These are phyloP conservation scores for Cyberlindnera mrakii DNA, from an alignment of 805 yeast species.

Conservation along the genomic window DNA sequence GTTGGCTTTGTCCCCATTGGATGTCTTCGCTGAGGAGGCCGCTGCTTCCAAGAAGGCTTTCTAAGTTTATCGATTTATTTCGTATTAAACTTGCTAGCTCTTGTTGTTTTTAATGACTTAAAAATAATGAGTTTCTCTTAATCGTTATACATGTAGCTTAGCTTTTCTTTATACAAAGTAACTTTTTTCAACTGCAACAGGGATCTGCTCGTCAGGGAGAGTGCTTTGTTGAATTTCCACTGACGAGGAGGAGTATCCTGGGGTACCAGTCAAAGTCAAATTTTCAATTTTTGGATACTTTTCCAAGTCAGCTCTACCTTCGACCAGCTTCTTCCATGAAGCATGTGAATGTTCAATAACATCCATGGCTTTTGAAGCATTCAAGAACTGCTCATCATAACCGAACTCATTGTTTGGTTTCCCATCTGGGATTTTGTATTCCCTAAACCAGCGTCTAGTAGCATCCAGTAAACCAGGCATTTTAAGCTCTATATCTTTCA, in stretches of 20 bases:
- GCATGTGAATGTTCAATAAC: conserved; percentile 58
- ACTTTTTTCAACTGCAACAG: conserved; percentile 7
- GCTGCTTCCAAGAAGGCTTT: conserved; percentile 53
- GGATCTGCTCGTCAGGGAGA: conserved; percentile 8
- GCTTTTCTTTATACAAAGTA: conserved; percentile 5
- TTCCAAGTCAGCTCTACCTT: conserved; percentile 33
- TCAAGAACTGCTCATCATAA: conserved; percentile 60
- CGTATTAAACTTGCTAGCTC: background rate
- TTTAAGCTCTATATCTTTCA: conserved; percentile 59
- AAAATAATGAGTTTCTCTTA: no score
- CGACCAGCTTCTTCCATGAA: conserved; percentile 59
- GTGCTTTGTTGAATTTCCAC: background rate
- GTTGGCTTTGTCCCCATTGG: conserved; percentile 89
- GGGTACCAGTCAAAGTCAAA: conserved; percentile 50
- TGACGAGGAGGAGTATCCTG: conserved; percentile 23
- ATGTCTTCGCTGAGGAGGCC: conserved; percentile 85
- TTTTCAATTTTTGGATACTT: conserved; percentile 34
- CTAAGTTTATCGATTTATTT: conserved; percentile 7
- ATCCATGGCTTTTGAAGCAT: conserved; percentile 50
- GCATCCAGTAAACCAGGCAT: conserved; percentile 69
- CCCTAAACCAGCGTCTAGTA: conserved; percentile 74
- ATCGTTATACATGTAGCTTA: background rate
- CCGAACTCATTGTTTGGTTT: conserved; percentile 73
- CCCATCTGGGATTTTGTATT: conserved; percentile 79
- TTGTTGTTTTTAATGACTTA: background rate